Evolutionary conservation across 257 asterid species (phyloP).

Genomic region (Capsicum chinense): DNA sequence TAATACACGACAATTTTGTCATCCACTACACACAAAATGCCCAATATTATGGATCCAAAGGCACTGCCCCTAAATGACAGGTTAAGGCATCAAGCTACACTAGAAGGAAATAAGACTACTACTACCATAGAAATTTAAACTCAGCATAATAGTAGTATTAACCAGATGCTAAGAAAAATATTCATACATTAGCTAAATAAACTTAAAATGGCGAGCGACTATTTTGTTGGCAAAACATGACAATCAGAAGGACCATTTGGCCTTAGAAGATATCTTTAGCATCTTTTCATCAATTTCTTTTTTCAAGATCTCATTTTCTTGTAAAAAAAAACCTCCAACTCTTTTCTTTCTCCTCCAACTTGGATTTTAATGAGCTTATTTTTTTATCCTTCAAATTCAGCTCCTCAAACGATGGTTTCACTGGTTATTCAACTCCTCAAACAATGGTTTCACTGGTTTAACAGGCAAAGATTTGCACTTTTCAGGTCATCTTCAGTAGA

Average conservation of each 20-base stretch:
- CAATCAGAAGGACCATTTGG: conserved; percentile 26
- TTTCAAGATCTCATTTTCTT: conserved; percentile 57
- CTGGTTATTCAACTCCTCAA: conserved; percentile 44
- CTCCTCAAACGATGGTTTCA: conserved; percentile 45
- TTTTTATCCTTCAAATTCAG: conserved; percentile 55
- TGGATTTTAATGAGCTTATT: conserved; percentile 44
- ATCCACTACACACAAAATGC: too few species aligned
- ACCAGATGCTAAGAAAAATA: too few species aligned
- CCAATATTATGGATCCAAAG: too few species aligned
- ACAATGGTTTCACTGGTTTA: conserved; percentile 43
- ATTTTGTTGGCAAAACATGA: too few species aligned
- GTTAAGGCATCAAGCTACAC: too few species aligned
- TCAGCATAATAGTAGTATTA: too few species aligned
- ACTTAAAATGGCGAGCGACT: too few species aligned
- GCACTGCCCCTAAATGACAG: too few species aligned
- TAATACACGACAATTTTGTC: too few species aligned
- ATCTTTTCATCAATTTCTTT: conserved; percentile 50
- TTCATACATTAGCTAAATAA: too few species aligned
- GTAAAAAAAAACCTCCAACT: conserved; percentile 41
- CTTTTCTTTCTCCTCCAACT: conserved; percentile 61
- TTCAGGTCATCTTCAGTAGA: conserved; percentile 16
- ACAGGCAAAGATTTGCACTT: neutral
- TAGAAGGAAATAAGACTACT: too few species aligned
- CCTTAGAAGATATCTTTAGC: conserved; percentile 45
- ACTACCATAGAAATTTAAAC: too few species aligned